These are phyloP conservation scores for Aspergillus sojae DNA, from an alignment of 2,329 filamentous ascomycete genomes.

Conservation along the genomic window DNA sequence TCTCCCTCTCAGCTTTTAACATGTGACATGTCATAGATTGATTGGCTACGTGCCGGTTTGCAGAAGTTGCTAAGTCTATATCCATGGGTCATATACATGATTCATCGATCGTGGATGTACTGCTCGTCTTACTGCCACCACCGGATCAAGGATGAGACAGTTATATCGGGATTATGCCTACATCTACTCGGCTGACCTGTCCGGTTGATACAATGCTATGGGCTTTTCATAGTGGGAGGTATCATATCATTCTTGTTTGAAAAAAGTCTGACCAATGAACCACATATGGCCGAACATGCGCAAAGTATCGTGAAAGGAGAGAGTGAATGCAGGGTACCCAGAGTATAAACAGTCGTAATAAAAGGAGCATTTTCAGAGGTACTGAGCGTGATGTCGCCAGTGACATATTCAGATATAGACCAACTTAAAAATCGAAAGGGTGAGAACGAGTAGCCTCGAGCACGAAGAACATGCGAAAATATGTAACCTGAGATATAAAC, in stretches of 20 bases:
- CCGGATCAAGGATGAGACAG: background rate
- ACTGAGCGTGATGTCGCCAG: background rate
- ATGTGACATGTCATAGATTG: background rate
- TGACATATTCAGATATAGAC: background rate
- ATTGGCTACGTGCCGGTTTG: background rate
- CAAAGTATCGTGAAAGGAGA: background rate
- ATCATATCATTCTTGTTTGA: background rate
- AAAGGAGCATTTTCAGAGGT: background rate
- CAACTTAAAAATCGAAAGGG: background rate
- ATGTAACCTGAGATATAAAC: slow-evolving; percentile 19
- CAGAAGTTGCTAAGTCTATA: background rate
- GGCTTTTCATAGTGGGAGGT: background rate
- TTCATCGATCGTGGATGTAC: background rate
- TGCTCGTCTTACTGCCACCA: background rate
- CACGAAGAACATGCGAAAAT: slow-evolving; percentile 4
- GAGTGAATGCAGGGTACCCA: background rate
- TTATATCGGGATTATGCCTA: background rate
- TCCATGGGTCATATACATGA: background rate
- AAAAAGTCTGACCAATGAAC: background rate
- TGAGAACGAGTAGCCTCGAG: background rate
- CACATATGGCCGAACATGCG: background rate
- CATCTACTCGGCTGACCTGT: background rate
- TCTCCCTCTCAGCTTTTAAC: background rate
- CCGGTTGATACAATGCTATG: background rate
- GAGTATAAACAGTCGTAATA: background rate